A percentile compares a stretch with the other conserved stretches of the same genome.
These are phyloP conservation scores for Cairneyella variabilis DNA, from an alignment of 495 filamentous ascomycete genomes.

Conservation along the genomic window DNA sequence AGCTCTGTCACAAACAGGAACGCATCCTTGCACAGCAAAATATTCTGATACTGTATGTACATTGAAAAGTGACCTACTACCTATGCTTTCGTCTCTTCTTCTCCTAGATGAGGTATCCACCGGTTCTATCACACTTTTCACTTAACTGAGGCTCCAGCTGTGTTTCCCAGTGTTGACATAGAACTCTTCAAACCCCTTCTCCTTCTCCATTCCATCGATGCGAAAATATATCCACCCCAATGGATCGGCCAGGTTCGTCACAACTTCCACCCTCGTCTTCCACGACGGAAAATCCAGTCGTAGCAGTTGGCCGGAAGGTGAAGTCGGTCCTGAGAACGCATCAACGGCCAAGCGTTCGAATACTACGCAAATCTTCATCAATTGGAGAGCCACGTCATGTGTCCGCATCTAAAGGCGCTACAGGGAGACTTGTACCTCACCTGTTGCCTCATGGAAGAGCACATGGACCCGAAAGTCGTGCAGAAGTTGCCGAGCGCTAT, in stretches of 20 bases:
- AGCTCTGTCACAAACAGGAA: conserved; percentile 1
- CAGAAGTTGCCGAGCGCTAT: not conserved
- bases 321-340: conserved; percentile 4
- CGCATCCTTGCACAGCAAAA: not conserved
- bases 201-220: not conserved
- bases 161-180: not conserved
- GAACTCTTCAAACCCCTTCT: not conserved
- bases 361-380: conserved; percentile 7
- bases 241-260: conserved; percentile 7
- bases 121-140: not conserved
- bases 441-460: not conserved
- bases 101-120: not conserved
- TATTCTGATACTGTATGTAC: not conserved
- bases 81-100: not conserved
- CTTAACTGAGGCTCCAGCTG: not conserved
- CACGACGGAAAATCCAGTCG: conserved; percentile 14
- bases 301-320: conserved; percentile 15
- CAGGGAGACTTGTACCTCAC: conserved; percentile 1
- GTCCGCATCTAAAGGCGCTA: conserved; percentile 1
- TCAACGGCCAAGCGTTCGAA: conserved; percentile 15
- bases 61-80: not conserved
- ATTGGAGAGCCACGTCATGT: not conserved
- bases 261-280: not conserved
- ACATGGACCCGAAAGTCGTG: not conserved
- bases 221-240: conserved; percentile 3